Evolutionary conservation across 139 green algal genomes (phyloP).

Genomic region (Micractinium conductrix): DNA sequence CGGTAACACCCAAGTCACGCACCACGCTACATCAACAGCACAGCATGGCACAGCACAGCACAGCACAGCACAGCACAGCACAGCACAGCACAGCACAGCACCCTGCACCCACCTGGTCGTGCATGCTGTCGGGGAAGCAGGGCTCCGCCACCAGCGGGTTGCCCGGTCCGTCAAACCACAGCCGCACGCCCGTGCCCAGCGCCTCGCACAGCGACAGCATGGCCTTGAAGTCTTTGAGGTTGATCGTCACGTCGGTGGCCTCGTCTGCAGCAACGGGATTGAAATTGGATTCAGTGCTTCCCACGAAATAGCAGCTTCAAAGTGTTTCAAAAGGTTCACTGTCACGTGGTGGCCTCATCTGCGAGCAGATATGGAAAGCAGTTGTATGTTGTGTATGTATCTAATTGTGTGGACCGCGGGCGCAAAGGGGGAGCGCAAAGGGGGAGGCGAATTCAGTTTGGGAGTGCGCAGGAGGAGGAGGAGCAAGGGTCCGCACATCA

Average conservation of each 20-base stretch:
- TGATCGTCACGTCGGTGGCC: constrained; percentile 73
- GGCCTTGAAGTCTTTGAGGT: constrained; percentile 76
- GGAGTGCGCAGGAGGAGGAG: no score
- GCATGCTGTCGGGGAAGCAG: constrained; percentile 10
- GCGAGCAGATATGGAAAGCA: no score
- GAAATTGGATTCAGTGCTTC: no score
- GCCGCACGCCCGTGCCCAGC: constrained; percentile 44
- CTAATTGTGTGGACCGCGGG: no score
- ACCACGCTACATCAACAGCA: neutral
- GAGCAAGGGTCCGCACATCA: no score
- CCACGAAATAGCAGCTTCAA: no score
- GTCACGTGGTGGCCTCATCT: no score
- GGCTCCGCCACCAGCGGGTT: constrained; percentile 67
- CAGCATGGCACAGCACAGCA: neutral
- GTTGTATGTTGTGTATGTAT: no score
- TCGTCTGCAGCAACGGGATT: constrained; percentile 25
- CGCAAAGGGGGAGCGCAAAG: no score
- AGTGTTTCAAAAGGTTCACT: no score
- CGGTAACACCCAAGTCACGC: no score
- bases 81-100: neutral
- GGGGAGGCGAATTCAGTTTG: no score
- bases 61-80: neutral
- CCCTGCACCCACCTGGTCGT: neutral
- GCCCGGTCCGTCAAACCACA: constrained; percentile 65
- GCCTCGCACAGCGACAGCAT: constrained; percentile 69